Base-by-base conservation (phyloP, 257 asterid species). In the Cinchona pubescens region DNA sequence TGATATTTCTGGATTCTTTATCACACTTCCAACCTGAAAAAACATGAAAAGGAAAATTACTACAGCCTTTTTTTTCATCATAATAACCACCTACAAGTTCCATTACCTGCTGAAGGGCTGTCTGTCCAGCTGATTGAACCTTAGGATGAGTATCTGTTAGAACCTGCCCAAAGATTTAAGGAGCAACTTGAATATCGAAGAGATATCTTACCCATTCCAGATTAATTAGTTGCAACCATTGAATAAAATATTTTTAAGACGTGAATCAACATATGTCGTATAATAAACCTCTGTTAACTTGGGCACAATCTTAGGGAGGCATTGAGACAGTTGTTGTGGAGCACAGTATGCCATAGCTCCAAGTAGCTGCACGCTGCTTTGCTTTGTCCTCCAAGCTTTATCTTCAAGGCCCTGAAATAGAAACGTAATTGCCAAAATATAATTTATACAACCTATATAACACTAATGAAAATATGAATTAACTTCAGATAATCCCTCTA, bases 281-380 rank as follows among this genome's bases (percentile, higher is more conserved):
- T 70, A 82, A 75, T 80, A 74, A 72, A 94, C 99, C 98, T 95
- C 99, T 19, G 99, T 92, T 86, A 95, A 83, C 88, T 92, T 92
- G 14, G 99, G 99, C 63, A 95, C 99, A 80, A 95, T 90, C 86
- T 86, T 95, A n/a, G 99, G 99, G 78, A 95, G 99, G 82, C 99
- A 95, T 48, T 95, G 99, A 45, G 99, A 92, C 76, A 92, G 81
- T 82, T 95, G 97, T 82, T 95, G 90, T 53, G 99, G 99, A 83
- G 99, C 99, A 86, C 99, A 95, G 81, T 88, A 95, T 37, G 99
- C 99, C 99, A 95, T 95, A 68, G 99, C 97, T 79, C 98, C 99
- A 72, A 95, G 91, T 83, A 95, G 96, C 79, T 95, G 98, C 40
- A 95, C 99, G 74, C 99, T 95, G 83, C 97, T 91, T 82, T 95